phyloP scores from a whole-genome alignment of 306 rosid species.

The Cotoneaster glaucophyllus region DNA sequence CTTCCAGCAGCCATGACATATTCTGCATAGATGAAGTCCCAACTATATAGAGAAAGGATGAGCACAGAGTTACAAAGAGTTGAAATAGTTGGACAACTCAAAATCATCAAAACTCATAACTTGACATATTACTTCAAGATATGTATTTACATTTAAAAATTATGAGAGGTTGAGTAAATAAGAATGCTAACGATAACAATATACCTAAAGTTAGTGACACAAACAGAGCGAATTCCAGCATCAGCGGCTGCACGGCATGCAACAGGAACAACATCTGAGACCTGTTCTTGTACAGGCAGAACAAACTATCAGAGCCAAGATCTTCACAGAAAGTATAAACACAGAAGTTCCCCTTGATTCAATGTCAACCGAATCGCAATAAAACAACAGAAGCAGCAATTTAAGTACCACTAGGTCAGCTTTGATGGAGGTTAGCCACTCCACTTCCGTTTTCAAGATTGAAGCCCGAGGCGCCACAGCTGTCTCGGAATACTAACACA shows the following conservation, averaged over 20 bases:
- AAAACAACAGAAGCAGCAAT: slow-evolving; percentile 7
- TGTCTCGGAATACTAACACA: slow-evolving; percentile 72
- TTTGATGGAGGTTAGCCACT: slow-evolving; percentile 82
- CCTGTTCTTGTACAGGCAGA: slow-evolving; percentile 37
- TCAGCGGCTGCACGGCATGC: slow-evolving; percentile 97
- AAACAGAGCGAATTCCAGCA: slow-evolving; percentile 95
- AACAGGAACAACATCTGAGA: slow-evolving; percentile 95
- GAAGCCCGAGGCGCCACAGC: slow-evolving; percentile 77
- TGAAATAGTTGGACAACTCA: slow-evolving; percentile 4
- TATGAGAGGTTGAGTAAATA: background rate
- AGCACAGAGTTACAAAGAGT: background rate
- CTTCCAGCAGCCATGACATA: slow-evolving; percentile 95
- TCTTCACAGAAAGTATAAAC: background rate
- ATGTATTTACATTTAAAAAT: slow-evolving; percentile 1
- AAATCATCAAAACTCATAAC: background rate
- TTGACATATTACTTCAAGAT: background rate
- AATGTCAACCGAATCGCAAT: background rate
- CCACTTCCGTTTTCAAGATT: slow-evolving; percentile 64
- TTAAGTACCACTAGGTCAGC: slow-evolving; percentile 85
- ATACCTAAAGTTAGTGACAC: slow-evolving; percentile 94
- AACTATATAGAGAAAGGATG: slow-evolving; percentile 42
- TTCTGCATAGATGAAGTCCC: slow-evolving; percentile 99
- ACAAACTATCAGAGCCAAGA: background rate
- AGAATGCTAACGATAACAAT: background rate
- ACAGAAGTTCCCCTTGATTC: background rate